Conservation (phyloP, 805 yeast species). For the Wickerhamomyces ciferrii region DNA sequence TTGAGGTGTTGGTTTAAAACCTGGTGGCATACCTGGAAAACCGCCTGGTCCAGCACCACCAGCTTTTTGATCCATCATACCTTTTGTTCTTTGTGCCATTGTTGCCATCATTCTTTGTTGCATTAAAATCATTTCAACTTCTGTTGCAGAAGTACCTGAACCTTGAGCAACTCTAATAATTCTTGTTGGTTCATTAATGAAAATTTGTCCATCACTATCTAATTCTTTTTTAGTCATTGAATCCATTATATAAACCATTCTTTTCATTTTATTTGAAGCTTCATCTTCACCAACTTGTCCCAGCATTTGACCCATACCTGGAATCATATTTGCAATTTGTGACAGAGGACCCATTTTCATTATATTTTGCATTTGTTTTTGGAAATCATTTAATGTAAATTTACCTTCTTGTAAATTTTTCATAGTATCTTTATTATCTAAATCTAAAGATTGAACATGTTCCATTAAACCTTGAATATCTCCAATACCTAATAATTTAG, state of each 20-base stretch:
- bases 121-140: conserved; percentile 85
- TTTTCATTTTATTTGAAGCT: conserved; percentile 73
- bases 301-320: conserved; percentile 85
- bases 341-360: conserved; percentile 96
- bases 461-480: conserved; percentile 93
- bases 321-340: conserved; percentile 92
- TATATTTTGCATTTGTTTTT: conserved; percentile 91
- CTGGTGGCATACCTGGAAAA: conserved; percentile 51
- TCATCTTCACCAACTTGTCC: conserved; percentile 90
- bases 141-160: conserved; percentile 87
- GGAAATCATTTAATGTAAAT: conserved; percentile 85
- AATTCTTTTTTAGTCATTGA: conserved; percentile 93
- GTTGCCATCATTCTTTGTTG: conserved; percentile 93
- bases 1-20: conserved; percentile 32
- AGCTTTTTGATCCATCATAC: conserved; percentile 41
- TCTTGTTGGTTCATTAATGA: conserved; percentile 77
- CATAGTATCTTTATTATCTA: conserved; percentile 85
- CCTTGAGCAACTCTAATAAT: conserved; percentile 90
- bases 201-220: conserved; percentile 81
- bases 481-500: conserved; percentile 93
- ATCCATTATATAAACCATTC: conserved; percentile 89
- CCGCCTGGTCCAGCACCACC: conserved; percentile 44
- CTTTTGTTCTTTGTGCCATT: conserved; percentile 71
- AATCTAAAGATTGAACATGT: conserved; percentile 81
- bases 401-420: conserved; percentile 94